phyloP scores from a whole-genome alignment of 257 asterid genomes.

The Solanum appendiculatum region DNA sequence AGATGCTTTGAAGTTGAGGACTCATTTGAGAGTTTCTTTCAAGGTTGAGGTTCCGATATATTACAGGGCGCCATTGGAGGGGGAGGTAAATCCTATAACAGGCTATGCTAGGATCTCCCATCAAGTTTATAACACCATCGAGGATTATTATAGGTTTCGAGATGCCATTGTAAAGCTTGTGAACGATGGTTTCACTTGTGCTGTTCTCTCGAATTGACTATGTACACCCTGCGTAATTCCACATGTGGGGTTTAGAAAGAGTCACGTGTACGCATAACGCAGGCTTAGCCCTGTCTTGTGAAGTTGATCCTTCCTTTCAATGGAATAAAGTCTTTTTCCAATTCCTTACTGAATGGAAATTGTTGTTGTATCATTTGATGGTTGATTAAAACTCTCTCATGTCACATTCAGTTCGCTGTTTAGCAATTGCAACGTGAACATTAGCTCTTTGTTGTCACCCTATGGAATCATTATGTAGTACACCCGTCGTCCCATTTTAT shows the following conservation, averaged over 20 bases:
- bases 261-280: not conserved
- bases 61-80: slow-evolving; percentile 40
- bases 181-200: slow-evolving; percentile 42
- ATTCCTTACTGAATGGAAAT: not conserved
- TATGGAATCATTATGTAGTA: not conserved
- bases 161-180: slow-evolving; percentile 68
- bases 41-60: slow-evolving; percentile 79
- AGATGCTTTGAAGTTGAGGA: slow-evolving; percentile 53
- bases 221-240: not conserved
- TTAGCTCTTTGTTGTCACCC: not conserved
- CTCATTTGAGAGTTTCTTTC: slow-evolving; percentile 50
- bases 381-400: not conserved
- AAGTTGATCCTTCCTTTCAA: not conserved
- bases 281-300: not conserved
- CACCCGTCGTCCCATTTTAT: too few species aligned
- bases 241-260: not conserved
- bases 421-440: not conserved
- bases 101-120: slow-evolving; percentile 90
- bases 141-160: slow-evolving; percentile 58
- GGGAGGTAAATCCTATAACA: slow-evolving; percentile 33
- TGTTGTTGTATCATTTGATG: not conserved
- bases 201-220: slow-evolving; percentile 23
- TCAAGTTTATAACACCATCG: slow-evolving; percentile 70
- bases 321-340: not conserved
- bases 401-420: not conserved